These are phyloP conservation scores for Amorphotheca resinae DNA, from an alignment of 495 filamentous ascomycete species.

Conservation along the genomic window DNA sequence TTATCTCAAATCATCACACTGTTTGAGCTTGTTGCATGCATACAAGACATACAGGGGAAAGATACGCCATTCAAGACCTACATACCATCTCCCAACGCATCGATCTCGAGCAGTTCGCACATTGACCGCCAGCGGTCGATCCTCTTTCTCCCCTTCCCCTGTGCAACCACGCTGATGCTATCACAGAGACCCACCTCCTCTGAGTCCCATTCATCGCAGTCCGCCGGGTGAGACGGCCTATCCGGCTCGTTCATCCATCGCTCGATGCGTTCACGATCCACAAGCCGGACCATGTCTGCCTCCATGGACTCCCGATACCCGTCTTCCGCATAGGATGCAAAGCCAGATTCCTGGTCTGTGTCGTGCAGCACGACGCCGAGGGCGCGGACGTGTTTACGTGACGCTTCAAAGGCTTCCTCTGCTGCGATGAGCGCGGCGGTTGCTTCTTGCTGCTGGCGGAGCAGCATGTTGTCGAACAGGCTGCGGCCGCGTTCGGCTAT, in stretches of 20 bases:
- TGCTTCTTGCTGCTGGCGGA: neutral
- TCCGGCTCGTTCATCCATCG: conserved; percentile 3
- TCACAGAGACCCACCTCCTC: conserved; percentile 1
- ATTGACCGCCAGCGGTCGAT: conserved; percentile 6
- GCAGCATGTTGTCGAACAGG: neutral
- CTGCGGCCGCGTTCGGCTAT: neutral
- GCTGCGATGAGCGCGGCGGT: neutral
- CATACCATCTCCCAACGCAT: neutral
- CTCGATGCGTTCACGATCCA: conserved; percentile 4
- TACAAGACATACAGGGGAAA: neutral
- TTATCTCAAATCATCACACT: no score
- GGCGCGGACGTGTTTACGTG: neutral
- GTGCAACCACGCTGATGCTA: conserved; percentile 3
- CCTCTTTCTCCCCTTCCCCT: conserved; percentile 1
- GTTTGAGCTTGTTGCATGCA: neutral
- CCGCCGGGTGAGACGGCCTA: neutral
- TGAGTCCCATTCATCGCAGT: conserved; percentile 4
- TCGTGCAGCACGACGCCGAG: neutral
- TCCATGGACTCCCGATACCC: conserved; percentile 5
- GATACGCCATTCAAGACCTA: neutral
- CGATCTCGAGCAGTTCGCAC: neutral
- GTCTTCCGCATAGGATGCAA: conserved; percentile 1
- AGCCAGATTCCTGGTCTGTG: conserved; percentile 4
- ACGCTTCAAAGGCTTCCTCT: neutral
- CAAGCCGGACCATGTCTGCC: neutral